Evolutionary conservation across 2,329 filamentous ascomycete species (phyloP).

Genomic region (Diaporthe citri): DNA sequence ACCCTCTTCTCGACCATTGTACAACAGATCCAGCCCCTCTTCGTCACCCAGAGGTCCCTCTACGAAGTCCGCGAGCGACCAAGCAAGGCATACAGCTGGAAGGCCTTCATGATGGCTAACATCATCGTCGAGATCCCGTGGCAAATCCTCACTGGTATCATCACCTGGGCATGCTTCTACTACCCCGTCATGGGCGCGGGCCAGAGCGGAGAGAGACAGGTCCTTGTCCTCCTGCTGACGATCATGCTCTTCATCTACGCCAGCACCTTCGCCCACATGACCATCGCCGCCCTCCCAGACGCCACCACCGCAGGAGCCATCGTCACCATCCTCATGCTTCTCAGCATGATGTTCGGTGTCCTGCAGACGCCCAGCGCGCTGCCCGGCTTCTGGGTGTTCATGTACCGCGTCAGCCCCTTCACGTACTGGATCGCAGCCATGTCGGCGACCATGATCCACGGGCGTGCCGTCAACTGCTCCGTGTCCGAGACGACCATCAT

Average conservation of each 20-base stretch:
- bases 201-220: conserved; percentile 68
- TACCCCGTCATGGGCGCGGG: conserved; percentile 68
- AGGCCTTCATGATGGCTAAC: conserved; percentile 78
- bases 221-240: conserved; percentile 73
- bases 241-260: conserved; percentile 79
- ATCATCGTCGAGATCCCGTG: conserved; percentile 80
- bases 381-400: conserved; percentile 82
- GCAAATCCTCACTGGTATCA: conserved; percentile 72
- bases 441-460: conserved; percentile 74
- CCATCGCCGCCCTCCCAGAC: conserved; percentile 77
- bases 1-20: conserved; percentile 80
- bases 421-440: conserved; percentile 79
- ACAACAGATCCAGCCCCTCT: conserved; percentile 82
- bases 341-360: conserved; percentile 74
- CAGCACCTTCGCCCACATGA: conserved; percentile 79
- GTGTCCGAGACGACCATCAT: conserved; percentile 72
- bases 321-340: conserved; percentile 69
- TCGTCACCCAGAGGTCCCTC: conserved; percentile 78
- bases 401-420: conserved; percentile 77
- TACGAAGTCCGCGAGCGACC: conserved; percentile 85
- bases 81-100: conserved; percentile 81
- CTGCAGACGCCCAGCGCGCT: conserved; percentile 69
- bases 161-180: conserved; percentile 77
- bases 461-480: conserved; percentile 64
- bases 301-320: conserved; percentile 76